Base-by-base conservation (phyloP, 768 basidiomycete species). In the Lactarius quietus region DNA sequence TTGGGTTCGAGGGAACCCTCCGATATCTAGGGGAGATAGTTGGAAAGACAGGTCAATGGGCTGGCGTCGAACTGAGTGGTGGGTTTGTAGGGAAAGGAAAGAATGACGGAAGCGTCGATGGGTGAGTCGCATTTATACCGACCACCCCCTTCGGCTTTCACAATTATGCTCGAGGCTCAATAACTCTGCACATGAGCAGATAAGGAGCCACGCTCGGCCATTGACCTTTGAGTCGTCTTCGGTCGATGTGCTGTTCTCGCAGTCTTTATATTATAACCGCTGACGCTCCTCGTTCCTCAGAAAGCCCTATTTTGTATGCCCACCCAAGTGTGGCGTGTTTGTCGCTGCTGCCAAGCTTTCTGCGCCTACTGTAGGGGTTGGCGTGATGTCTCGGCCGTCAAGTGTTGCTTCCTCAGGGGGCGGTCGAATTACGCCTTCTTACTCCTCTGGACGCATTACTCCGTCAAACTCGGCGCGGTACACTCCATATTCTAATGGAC, bases 1-100 rank as follows among this genome's bases (percentile, higher is more conserved):
- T 93, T 53, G 94, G 94, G 0, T 90, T 89, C 74, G 95, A 97
- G 73, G 96, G 96, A 20, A 83, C 79, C 10, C 76, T 98, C 52
- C 79, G 85, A 66, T 98, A 86, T 76, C 67, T 95, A 20, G 96
- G 96, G 6, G 83, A 85, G 69, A 95, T 97, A 62, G 88, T 91
- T 20, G 92, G 92, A 58, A 98, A 98, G 75, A 81, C 84, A 3
- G 96, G 95, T 4, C 77, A 87, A 7, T 99, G 93, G 92, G 96
- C 92, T 18, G 96, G 96, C 17, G 92, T 99, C 26, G 93, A 98
- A 76, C 81, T 99, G 26, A 79, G 84, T 70, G 89, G 88, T 39
- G 91, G 92, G 7, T 96, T 94, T 73, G 76, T 82, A 20, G 95
- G 96, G 23, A 92, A 90, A 74, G 96, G 96, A 1, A 99, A 98